phyloP scores from a whole-genome alignment of 2,329 filamentous ascomycete species.

The Aspergillus hiratsukae region DNA sequence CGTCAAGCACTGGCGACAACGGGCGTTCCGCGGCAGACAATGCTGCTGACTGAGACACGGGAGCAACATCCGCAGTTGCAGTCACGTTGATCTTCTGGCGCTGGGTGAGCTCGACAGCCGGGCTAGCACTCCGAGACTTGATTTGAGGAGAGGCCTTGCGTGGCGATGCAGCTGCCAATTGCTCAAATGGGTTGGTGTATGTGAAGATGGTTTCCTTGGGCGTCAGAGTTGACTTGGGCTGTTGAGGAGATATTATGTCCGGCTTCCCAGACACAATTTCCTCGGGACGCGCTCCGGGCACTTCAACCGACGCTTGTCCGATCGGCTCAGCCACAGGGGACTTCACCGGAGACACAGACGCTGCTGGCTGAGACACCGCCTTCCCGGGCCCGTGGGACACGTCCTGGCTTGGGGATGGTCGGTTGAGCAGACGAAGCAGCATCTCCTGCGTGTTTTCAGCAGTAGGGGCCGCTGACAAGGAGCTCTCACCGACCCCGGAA shows the following conservation, averaged over 20 bases:
- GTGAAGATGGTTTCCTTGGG: slow-evolving; percentile 55
- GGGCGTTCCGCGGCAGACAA: slow-evolving; percentile 11
- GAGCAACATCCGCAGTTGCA: slow-evolving; percentile 15
- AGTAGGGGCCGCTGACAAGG: slow-evolving; percentile 32
- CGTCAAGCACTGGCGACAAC: slow-evolving; percentile 24
- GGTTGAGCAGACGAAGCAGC: slow-evolving; percentile 78
- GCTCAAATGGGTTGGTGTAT: slow-evolving; percentile 69
- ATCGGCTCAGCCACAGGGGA: slow-evolving; percentile 22
- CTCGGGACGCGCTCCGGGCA: slow-evolving; percentile 12
- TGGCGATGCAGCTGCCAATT: slow-evolving; percentile 62
- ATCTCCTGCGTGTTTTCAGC: slow-evolving; percentile 74
- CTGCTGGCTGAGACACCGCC: slow-evolving; percentile 35
- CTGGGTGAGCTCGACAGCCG: slow-evolving; percentile 28
- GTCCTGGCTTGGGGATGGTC: slow-evolving; percentile 49
- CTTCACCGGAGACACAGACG: slow-evolving; percentile 35
- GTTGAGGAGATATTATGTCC: slow-evolving; percentile 36
- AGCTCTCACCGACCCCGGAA: slow-evolving; percentile 14
- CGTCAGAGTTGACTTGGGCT: slow-evolving; percentile 26
- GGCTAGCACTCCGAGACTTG: slow-evolving; percentile 38
- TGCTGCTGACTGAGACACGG: slow-evolving; percentile 9
- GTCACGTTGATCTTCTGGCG: slow-evolving; percentile 20
- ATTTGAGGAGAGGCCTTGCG: slow-evolving; percentile 53
- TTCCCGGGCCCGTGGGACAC: slow-evolving; percentile 19
- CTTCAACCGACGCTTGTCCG: slow-evolving; percentile 9
- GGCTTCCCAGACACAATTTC: slow-evolving; percentile 20